Evolutionary conservation across 2,329 filamentous ascomycete genomes (phyloP).

Genomic region (Neofusicoccum kwambonambiense): DNA sequence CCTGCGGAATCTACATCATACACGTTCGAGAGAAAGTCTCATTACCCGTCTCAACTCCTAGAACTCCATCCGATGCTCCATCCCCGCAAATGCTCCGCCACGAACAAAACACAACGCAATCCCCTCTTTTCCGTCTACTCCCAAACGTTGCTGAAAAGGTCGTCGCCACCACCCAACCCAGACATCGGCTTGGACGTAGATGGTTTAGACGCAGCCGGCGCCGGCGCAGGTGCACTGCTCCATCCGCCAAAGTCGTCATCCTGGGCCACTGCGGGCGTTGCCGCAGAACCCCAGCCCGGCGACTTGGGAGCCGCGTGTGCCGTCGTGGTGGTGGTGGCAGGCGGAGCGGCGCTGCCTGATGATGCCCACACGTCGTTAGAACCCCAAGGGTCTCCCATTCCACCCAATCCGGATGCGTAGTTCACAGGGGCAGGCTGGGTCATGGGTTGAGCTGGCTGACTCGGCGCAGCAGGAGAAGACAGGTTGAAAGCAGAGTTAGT

Average conservation of each 20-base stretch:
- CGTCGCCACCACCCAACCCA: slow-evolving; percentile 63
- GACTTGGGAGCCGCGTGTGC: slow-evolving; percentile 34
- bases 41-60: neutral
- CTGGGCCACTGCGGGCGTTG: slow-evolving; percentile 60
- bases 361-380: slow-evolving; percentile 77
- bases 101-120: neutral
- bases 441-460: slow-evolving; percentile 31
- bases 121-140: slow-evolving; percentile 51
- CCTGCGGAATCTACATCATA: neutral
- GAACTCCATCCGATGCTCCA: neutral
- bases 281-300: slow-evolving; percentile 62
- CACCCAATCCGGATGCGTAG: slow-evolving; percentile 41
- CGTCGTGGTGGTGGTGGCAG: slow-evolving; percentile 44
- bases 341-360: slow-evolving; percentile 47
- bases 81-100: neutral
- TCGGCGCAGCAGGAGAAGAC: slow-evolving; percentile 51
- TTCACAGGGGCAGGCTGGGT: slow-evolving; percentile 30
- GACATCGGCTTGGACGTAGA: slow-evolving; percentile 48
- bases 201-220: slow-evolving; percentile 30
- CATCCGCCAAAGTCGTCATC: slow-evolving; percentile 97
- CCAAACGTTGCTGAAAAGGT: slow-evolving; percentile 96
- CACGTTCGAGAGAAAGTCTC: neutral
- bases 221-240: slow-evolving; percentile 68
- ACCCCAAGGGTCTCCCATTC: slow-evolving; percentile 74
- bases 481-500: slow-evolving; percentile 79